Conservation (phyloP, 495 filamentous ascomycete genomes). For the Neurospora tetraspora region DNA sequence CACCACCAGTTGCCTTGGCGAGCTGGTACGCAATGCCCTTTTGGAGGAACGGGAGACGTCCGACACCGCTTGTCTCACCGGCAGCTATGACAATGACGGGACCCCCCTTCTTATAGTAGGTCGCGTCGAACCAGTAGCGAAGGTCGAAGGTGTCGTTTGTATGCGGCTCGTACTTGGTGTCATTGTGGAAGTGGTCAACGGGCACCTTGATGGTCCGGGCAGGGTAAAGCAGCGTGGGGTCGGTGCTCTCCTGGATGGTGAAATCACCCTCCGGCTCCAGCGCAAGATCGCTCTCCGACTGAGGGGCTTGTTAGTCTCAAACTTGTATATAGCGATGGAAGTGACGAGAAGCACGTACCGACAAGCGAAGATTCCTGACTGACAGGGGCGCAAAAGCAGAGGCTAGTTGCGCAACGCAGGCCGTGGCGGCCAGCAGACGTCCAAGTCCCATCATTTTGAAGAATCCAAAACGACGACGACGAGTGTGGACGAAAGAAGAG, state of each 20-base stretch:
- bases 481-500: neutral
- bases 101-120: slow-evolving; percentile 55
- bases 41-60: slow-evolving; percentile 53
- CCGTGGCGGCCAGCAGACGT: slow-evolving; percentile 1
- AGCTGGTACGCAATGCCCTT: slow-evolving; percentile 59
- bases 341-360: slow-evolving; percentile 1
- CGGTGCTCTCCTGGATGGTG: neutral
- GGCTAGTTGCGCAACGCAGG: slow-evolving; percentile 4
- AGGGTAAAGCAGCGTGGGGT: slow-evolving; percentile 13
- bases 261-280: neutral
- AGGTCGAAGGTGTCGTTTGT: slow-evolving; percentile 46
- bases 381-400: slow-evolving; percentile 6
- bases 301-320: neutral
- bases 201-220: slow-evolving; percentile 53
- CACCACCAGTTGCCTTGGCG: slow-evolving; percentile 50
- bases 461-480: neutral
- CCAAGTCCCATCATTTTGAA: slow-evolving; percentile 7
- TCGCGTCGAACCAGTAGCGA: slow-evolving; percentile 65
- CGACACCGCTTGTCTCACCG: slow-evolving; percentile 51
- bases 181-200: slow-evolving; percentile 68
- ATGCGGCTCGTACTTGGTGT: slow-evolving; percentile 60
- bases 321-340: neutral
- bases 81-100: slow-evolving; percentile 60
- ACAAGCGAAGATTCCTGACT: slow-evolving; percentile 7
- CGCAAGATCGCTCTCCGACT: slow-evolving; percentile 2